These are phyloP conservation scores for Closterium sp. DNA, from an alignment of 139 green algal species.

Conservation along the genomic window DNA sequence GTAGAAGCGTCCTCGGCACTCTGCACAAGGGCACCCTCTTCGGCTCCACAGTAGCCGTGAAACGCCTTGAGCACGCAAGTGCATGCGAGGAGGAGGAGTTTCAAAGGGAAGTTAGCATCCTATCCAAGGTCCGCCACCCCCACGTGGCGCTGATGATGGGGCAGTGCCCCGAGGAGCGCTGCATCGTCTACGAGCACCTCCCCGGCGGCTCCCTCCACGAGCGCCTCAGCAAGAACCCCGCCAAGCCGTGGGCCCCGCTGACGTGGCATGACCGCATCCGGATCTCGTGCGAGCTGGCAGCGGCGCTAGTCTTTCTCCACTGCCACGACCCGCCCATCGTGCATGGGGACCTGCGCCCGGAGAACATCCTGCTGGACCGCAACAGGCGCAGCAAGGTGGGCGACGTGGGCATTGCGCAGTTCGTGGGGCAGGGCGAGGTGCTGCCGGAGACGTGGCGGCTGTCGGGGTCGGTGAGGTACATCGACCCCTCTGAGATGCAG, in stretches of 20 bases:
- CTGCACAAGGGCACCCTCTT: not conserved
- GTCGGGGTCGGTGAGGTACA: not conserved
- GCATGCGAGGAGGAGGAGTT: not conserved
- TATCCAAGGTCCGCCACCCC: constrained; percentile 60
- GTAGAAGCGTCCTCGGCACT: not conserved
- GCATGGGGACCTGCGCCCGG: constrained; percentile 78
- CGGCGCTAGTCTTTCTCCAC: constrained; percentile 8
- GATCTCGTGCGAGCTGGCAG: constrained; percentile 52
- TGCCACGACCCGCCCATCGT: constrained; percentile 64
- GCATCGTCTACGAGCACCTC: constrained; percentile 63
- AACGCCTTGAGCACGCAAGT: not conserved
- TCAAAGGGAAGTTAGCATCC: constrained; percentile 45
- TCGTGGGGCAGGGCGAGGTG: not conserved
- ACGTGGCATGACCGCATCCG: constrained; percentile 54
- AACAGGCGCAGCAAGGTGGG: constrained; percentile 69
- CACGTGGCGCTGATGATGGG: constrained; percentile 64
- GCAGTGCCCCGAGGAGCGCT: constrained; percentile 57
- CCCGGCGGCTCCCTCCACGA: constrained; percentile 53
- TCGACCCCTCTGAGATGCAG: not conserved
- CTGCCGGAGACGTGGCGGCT: not conserved
- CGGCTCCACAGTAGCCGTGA: not conserved
- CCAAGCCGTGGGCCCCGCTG: constrained; percentile 23
- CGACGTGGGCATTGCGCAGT: constrained; percentile 88
- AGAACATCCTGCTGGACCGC: constrained; percentile 93
- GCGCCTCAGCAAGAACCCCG: constrained; percentile 27